Percentiles rank a stretch among this genome's conserved stretches.
These are phyloP conservation scores for Sphagnum contortum DNA, from an alignment of 225 moss, liverwort and hornwort genomes.

Conservation along the genomic window DNA sequence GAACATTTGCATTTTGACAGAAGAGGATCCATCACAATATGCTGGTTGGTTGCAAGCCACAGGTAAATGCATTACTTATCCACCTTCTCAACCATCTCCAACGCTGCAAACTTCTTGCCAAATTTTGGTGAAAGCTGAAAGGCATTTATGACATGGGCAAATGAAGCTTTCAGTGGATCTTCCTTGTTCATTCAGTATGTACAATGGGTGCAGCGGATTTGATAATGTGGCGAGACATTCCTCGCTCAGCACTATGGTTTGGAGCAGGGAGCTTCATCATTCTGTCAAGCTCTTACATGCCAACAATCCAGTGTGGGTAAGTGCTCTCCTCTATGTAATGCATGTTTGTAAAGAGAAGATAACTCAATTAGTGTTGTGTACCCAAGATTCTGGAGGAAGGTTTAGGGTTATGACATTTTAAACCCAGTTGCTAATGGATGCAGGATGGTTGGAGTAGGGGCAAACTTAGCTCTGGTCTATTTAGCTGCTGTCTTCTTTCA, in stretches of 20 bases:
- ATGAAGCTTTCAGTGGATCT: too few relatives aligned
- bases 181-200: too few relatives aligned
- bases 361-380: too few relatives aligned
- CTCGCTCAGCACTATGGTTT: constrained; percentile 79
- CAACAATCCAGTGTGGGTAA: constrained; percentile 74
- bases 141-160: too few relatives aligned
- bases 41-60: too few relatives aligned
- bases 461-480: constrained; percentile 72
- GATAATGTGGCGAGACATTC: constrained; percentile 90
- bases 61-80: too few relatives aligned
- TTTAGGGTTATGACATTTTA: too few relatives aligned
- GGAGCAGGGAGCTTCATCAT: constrained; percentile 89
- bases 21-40: constrained; percentile 10
- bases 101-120: too few relatives aligned
- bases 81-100: too few relatives aligned
- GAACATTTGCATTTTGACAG: too few relatives aligned
- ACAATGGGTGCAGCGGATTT: constrained; percentile 51
- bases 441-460: constrained; percentile 73
- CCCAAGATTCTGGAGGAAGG: too few relatives aligned
- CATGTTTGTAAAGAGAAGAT: neutral
- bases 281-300: constrained; percentile 75
- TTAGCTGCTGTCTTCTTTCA: constrained; percentile 74
- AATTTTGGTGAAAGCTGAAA: too few relatives aligned
- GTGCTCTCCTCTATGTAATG: neutral
- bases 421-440: neutral